Evolutionary conservation across 371 early-diverging fungal species (phyloP).

Genomic region (Haplosporangium sp.): DNA sequence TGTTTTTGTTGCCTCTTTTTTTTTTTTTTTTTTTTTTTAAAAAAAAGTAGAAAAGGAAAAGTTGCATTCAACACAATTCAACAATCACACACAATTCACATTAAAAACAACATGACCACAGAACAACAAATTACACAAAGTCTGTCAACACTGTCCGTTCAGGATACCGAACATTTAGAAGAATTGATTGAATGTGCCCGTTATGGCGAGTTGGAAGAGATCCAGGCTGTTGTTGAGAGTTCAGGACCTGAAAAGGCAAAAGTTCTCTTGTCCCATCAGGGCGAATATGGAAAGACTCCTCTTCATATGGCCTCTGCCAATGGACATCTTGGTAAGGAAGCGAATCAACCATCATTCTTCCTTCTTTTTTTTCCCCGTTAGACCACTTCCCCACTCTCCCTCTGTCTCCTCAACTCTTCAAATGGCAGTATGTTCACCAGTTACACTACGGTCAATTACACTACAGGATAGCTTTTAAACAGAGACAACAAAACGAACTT

Average conservation of each 20-base stretch:
- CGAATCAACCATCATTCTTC: neutral
- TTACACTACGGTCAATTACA: neutral
- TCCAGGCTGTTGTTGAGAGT: slow-evolving; percentile 62
- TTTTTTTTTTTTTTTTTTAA: slow-evolving; percentile 1
- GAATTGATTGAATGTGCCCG: slow-evolving; percentile 81
- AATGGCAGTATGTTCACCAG: neutral
- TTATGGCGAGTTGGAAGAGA: slow-evolving; percentile 82
- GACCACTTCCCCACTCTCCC: too few relatives aligned
- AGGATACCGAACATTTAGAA: slow-evolving; percentile 58
- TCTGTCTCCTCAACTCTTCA: neutral
- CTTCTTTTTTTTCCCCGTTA: neutral
- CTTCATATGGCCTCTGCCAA: slow-evolving; percentile 91
- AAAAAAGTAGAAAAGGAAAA: neutral
- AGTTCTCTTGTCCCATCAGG: slow-evolving; percentile 46
- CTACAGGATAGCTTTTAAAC: neutral
- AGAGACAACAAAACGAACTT: neutral
- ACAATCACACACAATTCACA: neutral
- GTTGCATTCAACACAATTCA: neutral
- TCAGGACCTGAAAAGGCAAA: slow-evolving; percentile 50
- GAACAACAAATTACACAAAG: slow-evolving; percentile 29
- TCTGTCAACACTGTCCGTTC: slow-evolving; percentile 36
- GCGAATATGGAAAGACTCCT: slow-evolving; percentile 78
- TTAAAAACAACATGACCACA: slow-evolving; percentile 11
- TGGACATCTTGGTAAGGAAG: slow-evolving; percentile 74
- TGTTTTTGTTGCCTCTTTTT: neutral